Base-by-base conservation (phyloP, 2,329 filamentous ascomycete genomes). In the Claviceps sp. region DNA sequence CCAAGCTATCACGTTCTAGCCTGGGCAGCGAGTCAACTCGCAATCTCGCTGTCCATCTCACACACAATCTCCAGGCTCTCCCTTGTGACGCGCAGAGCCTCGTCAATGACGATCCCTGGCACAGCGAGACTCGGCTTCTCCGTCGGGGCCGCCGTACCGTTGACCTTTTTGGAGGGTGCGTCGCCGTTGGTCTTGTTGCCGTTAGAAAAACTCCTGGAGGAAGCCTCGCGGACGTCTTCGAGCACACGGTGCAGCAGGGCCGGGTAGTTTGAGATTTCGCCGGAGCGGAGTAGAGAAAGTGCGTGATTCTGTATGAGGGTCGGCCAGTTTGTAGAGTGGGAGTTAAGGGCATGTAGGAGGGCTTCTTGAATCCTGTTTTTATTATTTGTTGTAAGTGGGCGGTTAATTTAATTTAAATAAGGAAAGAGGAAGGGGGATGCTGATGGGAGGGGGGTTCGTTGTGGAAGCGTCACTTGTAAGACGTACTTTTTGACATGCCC, bases 301-400 rank as follows among this genome's bases (percentile, higher is more conserved):
- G 80, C 80, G 65, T 82, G 79, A 51, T 68, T 65, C 59, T 83
- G 78, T 55, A 84, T 69, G 47, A 68, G 60, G 11, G 80, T 80
- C 2, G 80, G 79, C 80, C 80, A 84, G 70, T 84, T 80, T 56
- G 74, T 68, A 4, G 70, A 64, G 66, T 82, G 71, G 47, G 79
- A 69, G 64, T 83, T 71, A 50, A 84, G 76, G 54, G 76, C 65
- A 67, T 83, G 79, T 43, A 83, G 75, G 61, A 84, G 75, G 44
- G 74, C 68, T 52, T 83, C 79, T 70, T 83, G 79, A 59, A 84
- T 83, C 29, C 29, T 34, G 29, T 58, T 80, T 82, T 36, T 11
- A 40, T 14, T 14, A 11, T 42, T 50, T 20, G 13, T 16, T 20
- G 13, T 16, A 16, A 5, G 17, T 17, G 14, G 4, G 45, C 23